These are phyloP conservation scores for Dothidotthia symphoricarpi DNA, from an alignment of 2,329 filamentous ascomycete species.

Conservation along the genomic window DNA sequence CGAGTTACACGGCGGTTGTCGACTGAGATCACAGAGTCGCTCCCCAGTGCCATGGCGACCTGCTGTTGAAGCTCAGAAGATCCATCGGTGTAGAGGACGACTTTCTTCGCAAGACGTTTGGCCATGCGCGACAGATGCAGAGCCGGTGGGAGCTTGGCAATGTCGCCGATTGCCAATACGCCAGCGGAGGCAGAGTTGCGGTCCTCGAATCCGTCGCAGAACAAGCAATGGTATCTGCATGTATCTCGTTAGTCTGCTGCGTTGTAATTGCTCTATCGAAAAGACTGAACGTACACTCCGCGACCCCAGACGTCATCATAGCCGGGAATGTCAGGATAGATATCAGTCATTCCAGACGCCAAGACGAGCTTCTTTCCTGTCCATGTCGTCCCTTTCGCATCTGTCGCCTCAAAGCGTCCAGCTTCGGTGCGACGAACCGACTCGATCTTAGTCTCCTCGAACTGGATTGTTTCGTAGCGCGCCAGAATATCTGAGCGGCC, in stretches of 20 bases:
- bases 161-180: constrained; percentile 4
- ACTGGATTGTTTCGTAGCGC: constrained; percentile 28
- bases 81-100: background rate
- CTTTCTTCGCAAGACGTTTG: background rate
- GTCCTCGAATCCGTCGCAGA: constrained; percentile 10
- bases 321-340: constrained; percentile 50
- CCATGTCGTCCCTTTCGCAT: constrained; percentile 44
- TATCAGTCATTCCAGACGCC: constrained; percentile 53
- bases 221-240: constrained; percentile 12
- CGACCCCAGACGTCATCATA: constrained; percentile 54
- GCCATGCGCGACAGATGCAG: background rate
- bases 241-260: too few species aligned
- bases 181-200: constrained; percentile 2
- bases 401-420: constrained; percentile 34
- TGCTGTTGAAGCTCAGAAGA: background rate
- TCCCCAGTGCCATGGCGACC: too few species aligned
- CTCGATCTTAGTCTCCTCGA: constrained; percentile 15
- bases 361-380: constrained; percentile 54
- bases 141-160: background rate
- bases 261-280: too few species aligned
- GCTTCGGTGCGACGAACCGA: constrained; percentile 19
- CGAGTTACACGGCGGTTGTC: too few species aligned
- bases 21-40: too few species aligned
- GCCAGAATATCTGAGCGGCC: constrained; percentile 20
- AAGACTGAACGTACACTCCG: constrained; percentile 43